These are phyloP conservation scores for Aspergillus heteromorphus DNA, from an alignment of 495 filamentous ascomycete genomes.

Conservation along the genomic window DNA sequence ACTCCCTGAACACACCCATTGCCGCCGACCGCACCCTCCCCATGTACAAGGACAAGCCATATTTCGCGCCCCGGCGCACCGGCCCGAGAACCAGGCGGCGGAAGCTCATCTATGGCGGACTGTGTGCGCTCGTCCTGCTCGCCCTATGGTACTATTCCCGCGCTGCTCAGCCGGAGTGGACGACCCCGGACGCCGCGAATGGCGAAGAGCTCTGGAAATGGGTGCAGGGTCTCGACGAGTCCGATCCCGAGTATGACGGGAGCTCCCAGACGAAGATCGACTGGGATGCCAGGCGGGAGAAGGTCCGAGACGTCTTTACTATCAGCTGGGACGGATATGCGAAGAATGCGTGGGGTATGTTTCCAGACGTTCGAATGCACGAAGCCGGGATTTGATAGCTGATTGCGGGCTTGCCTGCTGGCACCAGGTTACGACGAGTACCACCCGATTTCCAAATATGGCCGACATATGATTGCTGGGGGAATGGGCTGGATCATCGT, in stretches of 20 bases:
- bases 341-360: constrained; percentile 86
- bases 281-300: constrained; percentile 73
- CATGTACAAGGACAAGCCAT: constrained; percentile 99
- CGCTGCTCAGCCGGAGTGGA: constrained; percentile 34
- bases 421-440: constrained; percentile 77
- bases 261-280: constrained; percentile 23
- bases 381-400: not conserved
- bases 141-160: constrained; percentile 46
- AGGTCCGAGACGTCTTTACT: constrained; percentile 84
- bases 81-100: constrained; percentile 30
- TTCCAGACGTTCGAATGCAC: not conserved
- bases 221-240: constrained; percentile 31
- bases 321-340: constrained; percentile 92
- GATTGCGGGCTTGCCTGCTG: not conserved
- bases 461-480: constrained; percentile 69
- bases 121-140: constrained; percentile 31
- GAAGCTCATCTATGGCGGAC: constrained; percentile 20
- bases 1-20: constrained; percentile 49
- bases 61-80: constrained; percentile 46
- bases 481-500: constrained; percentile 95
- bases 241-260: constrained; percentile 14
- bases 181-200: constrained; percentile 12
- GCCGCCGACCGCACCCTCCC: constrained; percentile 61
- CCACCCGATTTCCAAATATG: constrained; percentile 73
- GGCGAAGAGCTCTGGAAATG: constrained; percentile 40